These are phyloP conservation scores for Sporothrix humicola DNA, from an alignment of 2,329 filamentous ascomycete genomes.

Conservation along the genomic window DNA sequence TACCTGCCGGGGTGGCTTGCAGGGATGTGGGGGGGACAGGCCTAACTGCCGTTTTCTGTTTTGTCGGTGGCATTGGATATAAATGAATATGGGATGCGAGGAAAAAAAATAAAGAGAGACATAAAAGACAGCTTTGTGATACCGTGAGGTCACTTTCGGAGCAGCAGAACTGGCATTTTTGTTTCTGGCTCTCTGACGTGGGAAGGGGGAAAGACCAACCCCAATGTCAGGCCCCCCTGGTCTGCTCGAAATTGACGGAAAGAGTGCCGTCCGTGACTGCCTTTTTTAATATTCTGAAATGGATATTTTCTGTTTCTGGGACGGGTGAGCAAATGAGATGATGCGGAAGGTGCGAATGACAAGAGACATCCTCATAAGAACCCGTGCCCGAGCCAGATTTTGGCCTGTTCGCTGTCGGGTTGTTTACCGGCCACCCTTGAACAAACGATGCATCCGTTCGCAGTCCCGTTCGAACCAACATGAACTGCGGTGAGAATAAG, in stretches of 20 bases:
- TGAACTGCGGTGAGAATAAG: slow-evolving; percentile 9
- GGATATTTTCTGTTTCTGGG: no score
- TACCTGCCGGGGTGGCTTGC: background rate
- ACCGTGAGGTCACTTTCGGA: background rate
- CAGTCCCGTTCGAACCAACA: background rate
- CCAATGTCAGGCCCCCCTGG: background rate
- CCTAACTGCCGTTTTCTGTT: slow-evolving; percentile 16
- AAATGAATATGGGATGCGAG: background rate
- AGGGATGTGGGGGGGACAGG: background rate
- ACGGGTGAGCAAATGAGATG: background rate
- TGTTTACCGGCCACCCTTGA: background rate
- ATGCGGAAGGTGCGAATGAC: background rate
- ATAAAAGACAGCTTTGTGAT: background rate
- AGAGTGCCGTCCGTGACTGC: slow-evolving; percentile 17
- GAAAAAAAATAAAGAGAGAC: no score
- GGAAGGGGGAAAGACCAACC: background rate
- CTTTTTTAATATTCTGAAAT: background rate
- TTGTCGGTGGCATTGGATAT: slow-evolving; percentile 9
- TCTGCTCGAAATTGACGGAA: background rate
- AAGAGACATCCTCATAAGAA: background rate
- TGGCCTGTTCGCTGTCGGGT: background rate
- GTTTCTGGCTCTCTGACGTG: background rate
- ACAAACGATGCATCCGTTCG: slow-evolving; percentile 21
- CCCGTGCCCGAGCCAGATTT: background rate
- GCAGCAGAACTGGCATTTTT: background rate